Base-by-base conservation (phyloP, 495 filamentous ascomycete genomes). In the Cercophora scortea region DNA sequence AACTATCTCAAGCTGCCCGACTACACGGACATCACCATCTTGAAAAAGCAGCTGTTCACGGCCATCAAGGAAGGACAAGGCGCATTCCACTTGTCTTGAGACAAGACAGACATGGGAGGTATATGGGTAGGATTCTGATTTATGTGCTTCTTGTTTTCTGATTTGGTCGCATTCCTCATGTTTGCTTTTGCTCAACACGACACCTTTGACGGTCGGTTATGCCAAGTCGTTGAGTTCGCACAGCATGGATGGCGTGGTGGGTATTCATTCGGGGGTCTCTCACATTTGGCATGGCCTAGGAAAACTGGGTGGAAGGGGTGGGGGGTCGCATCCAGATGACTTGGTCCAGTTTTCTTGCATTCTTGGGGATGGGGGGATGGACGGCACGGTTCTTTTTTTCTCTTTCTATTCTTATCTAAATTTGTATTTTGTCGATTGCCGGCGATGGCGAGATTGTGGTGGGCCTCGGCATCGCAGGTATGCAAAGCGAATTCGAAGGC, bases 1-100 rank as follows among this genome's bases (percentile, higher is more conserved):
- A 99, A 99, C 66, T 99, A 99, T 66, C 86, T 99, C 57, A 99
- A 99, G 69, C 77, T 99, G 61, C 94, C 94, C 17, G 90, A 99
- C 70, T 99, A 99, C 71, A 92, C 84, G 59, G 80, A 71, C 61
- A 70, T 96, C 54, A 79, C 89, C 13, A 78, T 87, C 38, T 79
- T 99, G 63, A 81, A 77, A 50, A 76, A 83, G 59, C 84, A 85
- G 64, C 72, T 99, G 34, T 82, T 82, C 42, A 83, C 87, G 47
- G 94, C 94, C 40, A 95, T 95, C 60, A 86, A 83, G 66, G 94
- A 99, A 73, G 94, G 94, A n/a, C 94, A 97, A 66, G 94, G 94
- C 15, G 94, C 94, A 49, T 99, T 99, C 80, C 94, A 97, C 68
- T 76, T 99, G 50, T 97, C 94, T 39, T 98, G 70, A 53, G 32